Evolutionary conservation across 192 early-diverging fungal genomes (phyloP).

Genomic region (Paraglomus brasilianum): DNA sequence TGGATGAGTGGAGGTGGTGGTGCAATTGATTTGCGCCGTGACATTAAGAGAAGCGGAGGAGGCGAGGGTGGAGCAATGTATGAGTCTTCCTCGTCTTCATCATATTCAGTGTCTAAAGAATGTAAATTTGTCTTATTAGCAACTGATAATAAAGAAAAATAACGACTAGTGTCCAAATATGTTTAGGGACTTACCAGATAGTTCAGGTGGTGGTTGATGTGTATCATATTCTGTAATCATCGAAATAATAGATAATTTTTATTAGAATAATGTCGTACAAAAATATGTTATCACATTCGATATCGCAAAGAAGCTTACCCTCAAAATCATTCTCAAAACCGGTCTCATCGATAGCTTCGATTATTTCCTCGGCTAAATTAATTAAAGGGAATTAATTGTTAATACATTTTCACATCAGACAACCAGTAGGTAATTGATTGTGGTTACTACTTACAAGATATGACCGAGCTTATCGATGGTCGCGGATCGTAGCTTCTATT

Average conservation of each 20-base stretch:
- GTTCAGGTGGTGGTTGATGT: conserved; percentile 4
- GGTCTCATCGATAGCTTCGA: background rate
- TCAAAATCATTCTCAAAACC: no score
- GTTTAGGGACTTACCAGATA: no score
- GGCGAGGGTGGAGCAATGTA: conserved; percentile 11
- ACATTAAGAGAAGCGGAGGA: conserved; percentile 5
- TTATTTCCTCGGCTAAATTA: background rate
- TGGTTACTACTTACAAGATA: background rate
- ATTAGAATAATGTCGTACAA: no score
- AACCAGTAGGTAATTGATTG: background rate
- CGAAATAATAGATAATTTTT: no score
- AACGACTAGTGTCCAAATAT: no score
- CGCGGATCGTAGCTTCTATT: background rate
- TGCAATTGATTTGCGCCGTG: conserved; percentile 20
- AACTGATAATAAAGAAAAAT: no score
- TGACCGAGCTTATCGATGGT: background rate
- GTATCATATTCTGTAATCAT: conserved; percentile 18
- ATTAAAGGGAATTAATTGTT: background rate
- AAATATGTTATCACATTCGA: no score
- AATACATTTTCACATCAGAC: background rate
- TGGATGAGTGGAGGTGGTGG: background rate
- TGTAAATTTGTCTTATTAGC: background rate
- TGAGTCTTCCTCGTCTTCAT: conserved; percentile 14
- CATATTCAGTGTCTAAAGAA: conserved; percentile 4
- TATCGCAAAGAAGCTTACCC: no score